phyloP scores from a whole-genome alignment of 2,329 filamentous ascomycete species.

The Monosporascus sp. region DNA sequence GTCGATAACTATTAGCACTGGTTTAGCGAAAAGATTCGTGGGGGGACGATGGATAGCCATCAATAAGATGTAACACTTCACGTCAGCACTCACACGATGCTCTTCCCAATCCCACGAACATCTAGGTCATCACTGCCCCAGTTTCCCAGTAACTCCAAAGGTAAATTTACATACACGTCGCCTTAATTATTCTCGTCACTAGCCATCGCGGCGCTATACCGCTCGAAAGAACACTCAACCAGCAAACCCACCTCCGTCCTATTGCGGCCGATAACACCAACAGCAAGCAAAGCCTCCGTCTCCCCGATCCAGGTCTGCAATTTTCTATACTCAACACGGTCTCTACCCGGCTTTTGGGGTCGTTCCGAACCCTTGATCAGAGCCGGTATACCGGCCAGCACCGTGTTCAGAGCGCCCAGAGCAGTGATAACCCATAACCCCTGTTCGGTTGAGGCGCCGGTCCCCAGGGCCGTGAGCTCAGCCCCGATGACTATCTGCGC shows the following conservation, averaged over 20 bases:
- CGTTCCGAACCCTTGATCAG: constrained; percentile 47
- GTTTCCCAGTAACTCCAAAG: constrained; percentile 9
- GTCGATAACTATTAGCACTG: too few species aligned
- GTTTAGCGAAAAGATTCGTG: too few species aligned
- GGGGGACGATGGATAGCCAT: too few species aligned
- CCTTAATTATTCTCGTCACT: constrained; percentile 36
- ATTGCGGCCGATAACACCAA: constrained; percentile 36
- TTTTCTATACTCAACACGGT: constrained; percentile 39
- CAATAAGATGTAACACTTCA: too few species aligned
- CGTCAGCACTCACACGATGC: too few species aligned
- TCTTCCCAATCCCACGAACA: too few species aligned
- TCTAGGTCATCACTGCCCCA: constrained; percentile 6
- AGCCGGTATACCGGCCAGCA: constrained; percentile 56
- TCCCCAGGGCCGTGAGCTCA: constrained; percentile 39
- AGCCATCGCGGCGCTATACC: constrained; percentile 37
- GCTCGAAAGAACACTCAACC: constrained; percentile 36
- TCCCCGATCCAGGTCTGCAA: constrained; percentile 51
- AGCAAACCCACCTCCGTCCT: constrained; percentile 36
- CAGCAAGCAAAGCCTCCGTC: constrained; percentile 38
- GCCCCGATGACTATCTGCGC: constrained; percentile 43
- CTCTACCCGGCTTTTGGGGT: constrained; percentile 40
- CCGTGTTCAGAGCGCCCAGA: constrained; percentile 57
- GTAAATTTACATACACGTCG: constrained; percentile 29
- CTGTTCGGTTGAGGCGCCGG: constrained; percentile 38
- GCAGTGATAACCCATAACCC: constrained; percentile 49